Evolutionary conservation across 2,329 filamentous ascomycete species (phyloP).

Genomic region (Venturiaceae sp.): DNA sequence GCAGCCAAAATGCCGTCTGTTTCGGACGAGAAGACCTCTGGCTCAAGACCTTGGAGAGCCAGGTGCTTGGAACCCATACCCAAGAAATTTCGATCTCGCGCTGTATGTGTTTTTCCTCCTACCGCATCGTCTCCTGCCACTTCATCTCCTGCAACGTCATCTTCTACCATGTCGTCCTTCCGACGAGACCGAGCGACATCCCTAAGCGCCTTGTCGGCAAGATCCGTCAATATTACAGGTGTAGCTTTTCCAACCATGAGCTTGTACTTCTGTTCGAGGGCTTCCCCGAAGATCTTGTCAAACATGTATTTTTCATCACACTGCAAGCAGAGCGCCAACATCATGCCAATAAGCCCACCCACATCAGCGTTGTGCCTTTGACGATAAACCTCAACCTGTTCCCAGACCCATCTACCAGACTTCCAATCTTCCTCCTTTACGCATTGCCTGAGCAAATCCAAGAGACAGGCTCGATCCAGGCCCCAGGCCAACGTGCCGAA

Average conservation of each 20-base stretch:
- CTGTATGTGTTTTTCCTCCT: too few species aligned
- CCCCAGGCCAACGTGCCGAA: constrained; percentile 5
- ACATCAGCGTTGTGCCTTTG: not conserved
- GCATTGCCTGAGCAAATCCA: not conserved
- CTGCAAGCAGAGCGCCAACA: constrained; percentile 5
- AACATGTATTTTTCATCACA: not conserved
- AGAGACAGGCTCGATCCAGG: not conserved
- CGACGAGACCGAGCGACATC: not conserved
- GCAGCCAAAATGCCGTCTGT: too few species aligned
- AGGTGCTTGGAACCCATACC: too few species aligned
- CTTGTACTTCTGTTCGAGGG: not conserved
- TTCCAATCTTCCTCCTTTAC: constrained; percentile 3
- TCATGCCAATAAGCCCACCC: not conserved
- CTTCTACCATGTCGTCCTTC: not conserved
- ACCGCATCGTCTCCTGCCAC: too few species aligned
- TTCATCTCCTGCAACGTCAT: not conserved
- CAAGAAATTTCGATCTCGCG: too few species aligned
- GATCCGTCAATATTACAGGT: not conserved
- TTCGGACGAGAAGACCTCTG: too few species aligned
- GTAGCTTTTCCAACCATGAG: not conserved
- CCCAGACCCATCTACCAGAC: constrained; percentile 3
- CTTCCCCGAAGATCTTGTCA: not conserved
- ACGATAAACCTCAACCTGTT: not conserved
- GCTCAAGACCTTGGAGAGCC: too few species aligned
- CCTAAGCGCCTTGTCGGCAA: not conserved